phyloP scores from a whole-genome alignment of 352 stramenopile genomes.

The Globisporangium alternatum region DNA sequence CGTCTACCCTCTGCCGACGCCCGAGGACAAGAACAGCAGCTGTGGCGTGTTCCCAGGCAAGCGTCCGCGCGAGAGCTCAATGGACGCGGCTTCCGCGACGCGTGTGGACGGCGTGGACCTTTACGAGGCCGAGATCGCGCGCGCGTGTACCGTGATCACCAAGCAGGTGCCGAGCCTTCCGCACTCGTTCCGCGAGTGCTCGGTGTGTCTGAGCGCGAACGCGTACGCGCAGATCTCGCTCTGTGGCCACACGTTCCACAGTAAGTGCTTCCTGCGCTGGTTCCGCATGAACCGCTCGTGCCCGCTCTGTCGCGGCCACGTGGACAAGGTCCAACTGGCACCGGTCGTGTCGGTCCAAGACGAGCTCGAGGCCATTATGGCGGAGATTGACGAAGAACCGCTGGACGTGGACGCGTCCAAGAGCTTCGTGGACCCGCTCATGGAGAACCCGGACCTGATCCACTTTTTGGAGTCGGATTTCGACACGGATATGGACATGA shows the following conservation, averaged over 20 bases:
- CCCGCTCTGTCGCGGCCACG: constrained; percentile 58
- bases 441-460: constrained; percentile 42
- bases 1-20: constrained; percentile 6
- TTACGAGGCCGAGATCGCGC: constrained; percentile 64
- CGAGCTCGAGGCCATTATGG: constrained; percentile 77
- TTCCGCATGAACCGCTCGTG: constrained; percentile 73
- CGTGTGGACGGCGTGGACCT: constrained; percentile 41
- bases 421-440: constrained; percentile 29
- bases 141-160: constrained; percentile 47
- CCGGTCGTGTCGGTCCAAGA: constrained; percentile 46
- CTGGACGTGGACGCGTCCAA: constrained; percentile 26
- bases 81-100: neutral
- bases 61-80: constrained; percentile 17
- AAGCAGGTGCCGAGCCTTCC: constrained; percentile 42
- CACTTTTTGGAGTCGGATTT: constrained; percentile 56
- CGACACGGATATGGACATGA: constrained; percentile 68
- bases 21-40: constrained; percentile 8
- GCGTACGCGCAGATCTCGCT: constrained; percentile 62
- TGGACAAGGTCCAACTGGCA: constrained; percentile 61
- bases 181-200: constrained; percentile 65
- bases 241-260: constrained; percentile 81
- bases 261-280: constrained; percentile 76
- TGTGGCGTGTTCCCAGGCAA: constrained; percentile 15
- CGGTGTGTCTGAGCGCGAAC: constrained; percentile 69
- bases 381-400: constrained; percentile 59